phyloP scores from a whole-genome alignment of 805 yeast genomes.

The Candida silvatica region DNA sequence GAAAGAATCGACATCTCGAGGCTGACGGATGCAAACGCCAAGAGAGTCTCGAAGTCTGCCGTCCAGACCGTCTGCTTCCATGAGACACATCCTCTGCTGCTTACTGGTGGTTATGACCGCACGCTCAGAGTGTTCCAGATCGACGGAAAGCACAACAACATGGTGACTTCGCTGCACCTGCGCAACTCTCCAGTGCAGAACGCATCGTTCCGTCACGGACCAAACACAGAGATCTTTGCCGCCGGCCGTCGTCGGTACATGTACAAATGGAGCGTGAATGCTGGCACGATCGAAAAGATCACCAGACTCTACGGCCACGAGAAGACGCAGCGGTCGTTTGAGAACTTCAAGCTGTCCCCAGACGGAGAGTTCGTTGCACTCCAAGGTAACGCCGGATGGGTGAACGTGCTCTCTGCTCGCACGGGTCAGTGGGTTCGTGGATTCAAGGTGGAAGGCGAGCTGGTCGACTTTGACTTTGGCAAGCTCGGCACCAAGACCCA shows the following conservation, averaged over 20 bases:
- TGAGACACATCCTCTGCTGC: slow-evolving; percentile 67
- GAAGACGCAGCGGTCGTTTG: slow-evolving; percentile 75
- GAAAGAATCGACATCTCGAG: slow-evolving; percentile 67
- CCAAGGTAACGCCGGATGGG: slow-evolving; percentile 85
- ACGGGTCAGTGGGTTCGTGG: slow-evolving; percentile 86
- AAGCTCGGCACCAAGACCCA: slow-evolving; percentile 16
- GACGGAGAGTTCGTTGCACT: slow-evolving; percentile 68
- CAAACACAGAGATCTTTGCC: slow-evolving; percentile 52
- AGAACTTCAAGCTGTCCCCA: slow-evolving; percentile 70
- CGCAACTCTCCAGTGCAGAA: slow-evolving; percentile 74
- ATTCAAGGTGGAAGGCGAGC: slow-evolving; percentile 80
- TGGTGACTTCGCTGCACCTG: slow-evolving; percentile 77
- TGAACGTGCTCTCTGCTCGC: slow-evolving; percentile 65
- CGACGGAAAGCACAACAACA: slow-evolving; percentile 75
- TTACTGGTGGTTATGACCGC: slow-evolving; percentile 91
- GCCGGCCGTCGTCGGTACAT: slow-evolving; percentile 90
- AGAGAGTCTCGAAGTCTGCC: slow-evolving; percentile 63
- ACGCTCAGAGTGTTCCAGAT: slow-evolving; percentile 81
- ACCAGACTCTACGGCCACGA: slow-evolving; percentile 91
- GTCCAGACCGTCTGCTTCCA: slow-evolving; percentile 86
- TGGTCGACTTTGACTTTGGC: slow-evolving; percentile 71
- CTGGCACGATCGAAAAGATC: slow-evolving; percentile 66
- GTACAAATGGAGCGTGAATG: slow-evolving; percentile 79
- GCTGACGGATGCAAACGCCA: slow-evolving; percentile 77
- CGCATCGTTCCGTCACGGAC: slow-evolving; percentile 52